Evolutionary conservation across 2,329 filamentous ascomycete genomes (phyloP).

Genomic region (Aspergillus candidus): DNA sequence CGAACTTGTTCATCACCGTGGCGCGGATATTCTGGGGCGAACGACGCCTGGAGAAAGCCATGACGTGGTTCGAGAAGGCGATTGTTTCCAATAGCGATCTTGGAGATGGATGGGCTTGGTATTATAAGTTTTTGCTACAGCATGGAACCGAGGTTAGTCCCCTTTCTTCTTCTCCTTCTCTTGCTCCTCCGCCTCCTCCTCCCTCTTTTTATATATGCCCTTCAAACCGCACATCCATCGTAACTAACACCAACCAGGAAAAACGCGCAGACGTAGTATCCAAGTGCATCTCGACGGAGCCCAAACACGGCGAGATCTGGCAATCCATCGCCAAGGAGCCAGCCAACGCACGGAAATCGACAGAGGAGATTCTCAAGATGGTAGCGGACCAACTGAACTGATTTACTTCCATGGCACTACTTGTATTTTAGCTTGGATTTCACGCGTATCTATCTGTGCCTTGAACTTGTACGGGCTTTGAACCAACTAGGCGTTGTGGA

Average conservation of each 20-base stretch:
- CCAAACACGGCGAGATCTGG: slow-evolving; percentile 89
- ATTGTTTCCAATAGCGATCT: slow-evolving; percentile 78
- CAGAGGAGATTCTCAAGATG: slow-evolving; percentile 76
- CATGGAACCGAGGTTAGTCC: slow-evolving; percentile 70
- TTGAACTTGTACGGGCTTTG: no score
- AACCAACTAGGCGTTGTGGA: no score
- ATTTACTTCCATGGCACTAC: neutral
- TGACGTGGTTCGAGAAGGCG: slow-evolving; percentile 96
- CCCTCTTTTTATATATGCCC: neutral
- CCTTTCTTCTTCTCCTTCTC: neutral
- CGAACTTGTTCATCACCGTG: slow-evolving; percentile 81
- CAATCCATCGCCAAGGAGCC: slow-evolving; percentile 80
- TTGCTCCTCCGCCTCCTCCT: neutral
- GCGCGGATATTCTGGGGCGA: slow-evolving; percentile 96
- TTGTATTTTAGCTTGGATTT: no score
- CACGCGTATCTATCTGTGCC: no score
- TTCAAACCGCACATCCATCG: no score
- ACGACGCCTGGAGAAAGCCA: slow-evolving; percentile 83
- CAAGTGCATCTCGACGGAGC: slow-evolving; percentile 78
- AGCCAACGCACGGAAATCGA: slow-evolving; percentile 64
- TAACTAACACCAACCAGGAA: slow-evolving; percentile 45
- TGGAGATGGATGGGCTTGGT: slow-evolving; percentile 97
- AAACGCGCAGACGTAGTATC: slow-evolving; percentile 78
- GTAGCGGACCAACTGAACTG: slow-evolving; percentile 51
- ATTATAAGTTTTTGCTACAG: slow-evolving; percentile 85